Base-by-base conservation (phyloP, 2,329 filamentous ascomycete genomes). In the Phaeoacremonium minimum region DNA sequence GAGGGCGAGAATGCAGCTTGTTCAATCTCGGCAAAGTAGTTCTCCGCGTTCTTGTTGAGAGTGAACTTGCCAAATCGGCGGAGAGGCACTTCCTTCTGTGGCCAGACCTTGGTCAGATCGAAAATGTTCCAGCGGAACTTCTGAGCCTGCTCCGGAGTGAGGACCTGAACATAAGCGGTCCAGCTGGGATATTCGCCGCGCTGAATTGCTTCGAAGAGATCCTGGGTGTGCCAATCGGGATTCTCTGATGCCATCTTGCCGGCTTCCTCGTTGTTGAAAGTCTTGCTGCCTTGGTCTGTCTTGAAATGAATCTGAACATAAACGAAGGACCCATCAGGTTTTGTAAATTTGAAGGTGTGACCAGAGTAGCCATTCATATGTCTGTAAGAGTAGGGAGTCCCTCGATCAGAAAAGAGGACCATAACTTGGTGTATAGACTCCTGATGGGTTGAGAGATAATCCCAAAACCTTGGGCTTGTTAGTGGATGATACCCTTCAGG, bases 11-110 rank as follows among this genome's bases (percentile, higher is more conserved):
- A 86, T 1, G 77, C 75, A 0, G 76, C 73, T 57, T 85, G 80
- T 55, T 86, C 81, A 32, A 83, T 74, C 50, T 87, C 82, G 32
- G 73, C 69, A 49, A 85, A 84, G 63, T 84, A 85, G 59, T 86
- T 85, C 36, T 73, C 58, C 2, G 71, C 64, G 52, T 85, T 85
- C 54, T 69, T 67, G 60, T 83, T 83, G 16, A 86, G 68, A 1
- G 75, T 82, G 40, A 86, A 58, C 41, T 71, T 71, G 33, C 80
- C 81, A 36, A 86, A 67, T 31, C 66, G 71, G 14, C 75, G 67
- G 11, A 83, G 63, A 3, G 82, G 81, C 18, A 80, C 75, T 32
- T 81, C 69, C 15, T 57, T 63, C 41, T 83, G 75, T 3, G 80
- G 80, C 80, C 80, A 85, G 48, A 81, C 71, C 58, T 85, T 83